These are phyloP conservation scores for Lycium barbarum DNA, from an alignment of 257 asterid species.

Conservation along the genomic window DNA sequence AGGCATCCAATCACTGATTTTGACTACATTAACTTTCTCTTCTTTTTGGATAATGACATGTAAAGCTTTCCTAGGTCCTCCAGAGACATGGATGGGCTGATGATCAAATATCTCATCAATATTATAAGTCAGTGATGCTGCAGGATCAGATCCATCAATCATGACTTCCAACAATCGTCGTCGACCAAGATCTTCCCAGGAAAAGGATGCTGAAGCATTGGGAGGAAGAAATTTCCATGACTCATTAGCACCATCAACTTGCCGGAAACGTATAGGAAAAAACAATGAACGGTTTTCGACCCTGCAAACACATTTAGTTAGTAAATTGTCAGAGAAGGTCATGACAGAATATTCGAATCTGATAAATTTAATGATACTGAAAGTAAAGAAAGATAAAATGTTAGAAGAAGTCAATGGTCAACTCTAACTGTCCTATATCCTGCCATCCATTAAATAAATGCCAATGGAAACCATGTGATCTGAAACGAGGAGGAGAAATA, in stretches of 20 bases:
- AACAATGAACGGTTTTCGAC: constrained; percentile 87
- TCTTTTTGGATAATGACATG: constrained; percentile 79
- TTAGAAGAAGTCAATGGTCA: constrained; percentile 5
- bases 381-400: constrained; percentile 14
- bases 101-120: constrained; percentile 92
- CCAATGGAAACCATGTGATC: constrained; percentile 20
- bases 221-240: constrained; percentile 88
- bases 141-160: constrained; percentile 77
- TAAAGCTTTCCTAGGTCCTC: constrained; percentile 66
- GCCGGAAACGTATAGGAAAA: constrained; percentile 85
- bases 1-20: constrained; percentile 93
- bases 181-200: constrained; percentile 98
- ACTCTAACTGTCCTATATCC: constrained; percentile 21
- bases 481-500: constrained; percentile 17
- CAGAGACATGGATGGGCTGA: constrained; percentile 68
- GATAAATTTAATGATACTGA: constrained; percentile 7
- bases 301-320: constrained; percentile 58
- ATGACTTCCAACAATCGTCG: constrained; percentile 68
- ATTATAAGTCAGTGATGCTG: constrained; percentile 67
- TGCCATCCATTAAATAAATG: background rate
- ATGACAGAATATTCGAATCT: background rate
- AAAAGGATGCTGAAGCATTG: constrained; percentile 81
- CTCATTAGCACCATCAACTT: constrained; percentile 72
- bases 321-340: constrained; percentile 25
- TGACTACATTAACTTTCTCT: constrained; percentile 87